A percentile compares a stretch with the other conserved stretches of the same genome.
Conservation (phyloP, 2,329 filamentous ascomycete species). For the Hortaea werneckii region DNA sequence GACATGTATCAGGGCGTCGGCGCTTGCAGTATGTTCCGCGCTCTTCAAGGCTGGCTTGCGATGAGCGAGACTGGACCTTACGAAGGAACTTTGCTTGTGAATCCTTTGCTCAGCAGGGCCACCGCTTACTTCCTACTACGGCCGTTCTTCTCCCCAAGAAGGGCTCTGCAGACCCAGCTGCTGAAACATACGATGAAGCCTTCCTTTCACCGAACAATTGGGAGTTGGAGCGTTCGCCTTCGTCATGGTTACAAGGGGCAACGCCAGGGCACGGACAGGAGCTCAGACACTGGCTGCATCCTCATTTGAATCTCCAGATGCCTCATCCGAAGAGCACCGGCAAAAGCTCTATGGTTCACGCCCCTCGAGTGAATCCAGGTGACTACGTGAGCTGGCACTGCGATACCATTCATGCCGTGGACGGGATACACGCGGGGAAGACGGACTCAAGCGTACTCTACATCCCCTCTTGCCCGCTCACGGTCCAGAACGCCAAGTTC, state of each 20-base stretch:
- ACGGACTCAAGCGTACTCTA: slow-evolving; percentile 77
- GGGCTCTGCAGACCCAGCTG: slow-evolving; percentile 23
- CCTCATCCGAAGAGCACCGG: background rate
- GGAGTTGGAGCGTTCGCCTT: slow-evolving; percentile 44
- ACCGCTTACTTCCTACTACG: slow-evolving; percentile 73
- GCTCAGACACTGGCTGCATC: slow-evolving; percentile 53
- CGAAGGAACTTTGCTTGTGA: slow-evolving; percentile 74
- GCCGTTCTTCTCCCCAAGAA: slow-evolving; percentile 63
- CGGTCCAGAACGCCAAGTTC: slow-evolving; percentile 62
- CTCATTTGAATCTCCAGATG: slow-evolving; percentile 54
- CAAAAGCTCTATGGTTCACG: slow-evolving; percentile 55
- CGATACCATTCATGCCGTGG: slow-evolving; percentile 65
- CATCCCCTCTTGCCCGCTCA: slow-evolving; percentile 77
- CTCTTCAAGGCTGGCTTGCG: slow-evolving; percentile 82
- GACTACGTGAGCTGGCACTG: slow-evolving; percentile 76
- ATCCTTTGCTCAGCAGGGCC: slow-evolving; percentile 63
- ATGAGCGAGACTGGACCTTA: slow-evolving; percentile 63
- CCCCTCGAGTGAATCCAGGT: slow-evolving; percentile 58
- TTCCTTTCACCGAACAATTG: slow-evolving; percentile 51
- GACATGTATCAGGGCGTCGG: slow-evolving; percentile 75
- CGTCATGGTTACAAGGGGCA: slow-evolving; percentile 58
- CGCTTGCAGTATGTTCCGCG: slow-evolving; percentile 73
- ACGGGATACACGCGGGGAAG: slow-evolving; percentile 61
- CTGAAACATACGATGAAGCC: slow-evolving; percentile 29
- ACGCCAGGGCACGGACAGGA: slow-evolving; percentile 60